Evolutionary conservation across 306 rosid genomes (phyloP).

Genomic region (Fagus crenata): DNA sequence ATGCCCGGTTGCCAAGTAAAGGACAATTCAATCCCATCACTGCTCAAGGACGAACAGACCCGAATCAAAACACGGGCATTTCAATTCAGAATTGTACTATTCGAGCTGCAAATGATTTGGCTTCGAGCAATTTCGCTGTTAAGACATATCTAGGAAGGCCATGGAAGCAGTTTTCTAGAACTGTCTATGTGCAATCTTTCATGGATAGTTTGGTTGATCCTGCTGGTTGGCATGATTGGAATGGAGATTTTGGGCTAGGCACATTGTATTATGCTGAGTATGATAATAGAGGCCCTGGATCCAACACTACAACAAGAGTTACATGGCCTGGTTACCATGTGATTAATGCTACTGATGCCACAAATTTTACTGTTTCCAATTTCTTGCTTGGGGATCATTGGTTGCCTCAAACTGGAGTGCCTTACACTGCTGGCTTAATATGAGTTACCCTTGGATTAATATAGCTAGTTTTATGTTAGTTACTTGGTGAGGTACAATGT

Average conservation of each 20-base stretch:
- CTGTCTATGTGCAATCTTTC: slow-evolving; percentile 38
- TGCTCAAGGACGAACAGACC: slow-evolving; percentile 42
- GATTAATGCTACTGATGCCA: slow-evolving; percentile 20
- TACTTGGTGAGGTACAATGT: too few species aligned
- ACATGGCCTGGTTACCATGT: slow-evolving; percentile 14
- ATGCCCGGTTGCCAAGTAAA: slow-evolving; percentile 22
- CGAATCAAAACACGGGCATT: slow-evolving; percentile 38
- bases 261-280: slow-evolving; percentile 46
- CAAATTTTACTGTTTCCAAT: slow-evolving; percentile 37
- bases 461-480: too few species aligned
- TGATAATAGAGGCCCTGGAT: slow-evolving; percentile 35
- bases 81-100: slow-evolving; percentile 44
- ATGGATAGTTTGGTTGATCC: slow-evolving; percentile 34
- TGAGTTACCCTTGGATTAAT: background rate
- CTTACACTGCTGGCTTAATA: slow-evolving; percentile 26
- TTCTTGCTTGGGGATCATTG: slow-evolving; percentile 42
- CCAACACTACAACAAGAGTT: slow-evolving; percentile 30
- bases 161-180: slow-evolving; percentile 44
- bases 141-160: slow-evolving; percentile 46
- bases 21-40: slow-evolving; percentile 35
- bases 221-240: slow-evolving; percentile 42
- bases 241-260: slow-evolving; percentile 25
- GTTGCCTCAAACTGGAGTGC: slow-evolving; percentile 42
- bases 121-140: slow-evolving; percentile 19
- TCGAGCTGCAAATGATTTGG: slow-evolving; percentile 23